Evolutionary conservation across 179 eudicot genomes (phyloP), one percentile per base, ranked within the genome.

Genomic region (Vitellaria paradoxa): DNA sequence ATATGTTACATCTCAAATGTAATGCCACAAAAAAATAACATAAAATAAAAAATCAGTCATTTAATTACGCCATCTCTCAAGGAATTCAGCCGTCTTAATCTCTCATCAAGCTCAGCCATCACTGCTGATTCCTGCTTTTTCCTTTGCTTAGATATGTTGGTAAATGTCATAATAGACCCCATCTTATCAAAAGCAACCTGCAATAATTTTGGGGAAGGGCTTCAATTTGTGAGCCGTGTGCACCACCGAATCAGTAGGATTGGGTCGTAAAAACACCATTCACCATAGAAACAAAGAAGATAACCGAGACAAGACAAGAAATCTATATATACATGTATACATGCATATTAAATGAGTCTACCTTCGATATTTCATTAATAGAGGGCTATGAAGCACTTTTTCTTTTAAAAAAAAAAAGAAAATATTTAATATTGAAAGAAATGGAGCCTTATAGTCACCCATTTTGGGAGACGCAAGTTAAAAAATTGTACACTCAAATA

Each of bases 71-170:
- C n/a, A 4, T 24, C 21, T 62, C 70, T 78, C 50, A 76, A 0
- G 24, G 88, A 81, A 79, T 85, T 85, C 30, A 87, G 81, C 63
- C 90, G 88, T 78, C 92, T 95, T n/a, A 80, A 50, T 82, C 97
- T 89, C 79, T 89, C 87, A 77, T 90, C 97, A 45, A 95, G 97
- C 88, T 93, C 97, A 69, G 94, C 97, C 97, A 93, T 91, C 7
- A 95, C 99, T 18, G 90, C 97, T 13, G 99, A 90, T 81, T 91
- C 97, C 84, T 91, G 98, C 87, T 95, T 95, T 76, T 93, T 95
- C 85, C 99, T 84, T 80, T 93, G 92, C 85, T 89, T 95, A 55
- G 97, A 90, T 84, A 95, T 86, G 14, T 81, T 84, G 80, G 86
- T 91, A 24, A 92, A 86, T 24, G 89, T 93, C 95, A 93, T 30